These are phyloP conservation scores for Neurospora intermedia DNA, from an alignment of 495 filamentous ascomycete genomes.

Conservation along the genomic window DNA sequence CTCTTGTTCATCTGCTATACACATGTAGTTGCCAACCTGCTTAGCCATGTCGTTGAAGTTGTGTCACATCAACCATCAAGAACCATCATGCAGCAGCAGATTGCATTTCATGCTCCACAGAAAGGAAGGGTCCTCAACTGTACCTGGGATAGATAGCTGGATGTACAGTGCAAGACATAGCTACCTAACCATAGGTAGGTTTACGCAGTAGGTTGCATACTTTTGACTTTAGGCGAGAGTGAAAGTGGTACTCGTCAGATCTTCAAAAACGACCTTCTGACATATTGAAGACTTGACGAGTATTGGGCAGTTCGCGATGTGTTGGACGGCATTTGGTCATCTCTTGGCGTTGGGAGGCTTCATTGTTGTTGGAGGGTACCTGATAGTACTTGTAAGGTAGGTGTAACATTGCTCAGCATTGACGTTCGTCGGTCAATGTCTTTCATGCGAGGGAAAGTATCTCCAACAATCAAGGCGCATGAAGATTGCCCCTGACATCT, in stretches of 20 bases:
- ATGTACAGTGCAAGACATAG: not conserved
- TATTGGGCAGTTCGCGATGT: slow-evolving; percentile 13
- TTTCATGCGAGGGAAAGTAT: too few relatives aligned
- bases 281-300: too few relatives aligned
- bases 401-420: not conserved
- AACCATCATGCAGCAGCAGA: not conserved
- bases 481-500: not conserved
- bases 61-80: not conserved
- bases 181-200: not conserved
- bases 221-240: not conserved
- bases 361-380: not conserved
- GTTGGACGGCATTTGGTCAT: slow-evolving; percentile 2
- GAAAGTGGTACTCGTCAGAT: too few relatives aligned
- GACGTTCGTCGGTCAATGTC: not conserved
- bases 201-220: too few relatives aligned
- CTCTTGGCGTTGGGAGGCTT: not conserved
- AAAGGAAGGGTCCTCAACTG: not conserved
- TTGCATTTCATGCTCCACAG: not conserved
- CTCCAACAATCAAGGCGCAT: not conserved
- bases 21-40: not conserved
- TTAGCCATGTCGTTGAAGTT: not conserved
- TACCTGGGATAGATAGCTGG: not conserved
- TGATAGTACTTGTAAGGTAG: too few relatives aligned
- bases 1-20: not conserved
- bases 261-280: too few relatives aligned